A percentile compares a stretch with the other conserved stretches of the same genome.
Conservation (phyloP, 331 rosid species). For the Pyrus hybrid region DNA sequence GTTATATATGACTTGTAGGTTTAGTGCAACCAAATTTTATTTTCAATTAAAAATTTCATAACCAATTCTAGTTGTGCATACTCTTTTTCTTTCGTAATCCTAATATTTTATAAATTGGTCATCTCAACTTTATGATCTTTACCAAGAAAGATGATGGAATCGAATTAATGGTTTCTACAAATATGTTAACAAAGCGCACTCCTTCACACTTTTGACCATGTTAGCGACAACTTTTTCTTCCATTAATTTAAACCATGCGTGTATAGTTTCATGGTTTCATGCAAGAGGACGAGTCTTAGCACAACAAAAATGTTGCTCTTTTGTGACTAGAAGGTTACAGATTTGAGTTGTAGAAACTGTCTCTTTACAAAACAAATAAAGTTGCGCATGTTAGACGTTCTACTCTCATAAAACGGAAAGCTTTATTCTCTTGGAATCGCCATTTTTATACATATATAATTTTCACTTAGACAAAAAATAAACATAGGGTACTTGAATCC, state of each 20-base stretch:
- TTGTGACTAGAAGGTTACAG: rapidly evolving
- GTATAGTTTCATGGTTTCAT: not conserved
- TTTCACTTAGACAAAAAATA: not conserved
- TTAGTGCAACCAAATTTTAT: no score
- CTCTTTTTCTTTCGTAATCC: not conserved
- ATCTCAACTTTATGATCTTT: not conserved
- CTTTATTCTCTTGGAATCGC: rapidly evolving
- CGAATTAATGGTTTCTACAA: conserved; percentile 18
- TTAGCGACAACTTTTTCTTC: conserved; percentile 20
- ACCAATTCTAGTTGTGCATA: not conserved
- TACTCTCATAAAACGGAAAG: no score
- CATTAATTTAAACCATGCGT: not conserved
- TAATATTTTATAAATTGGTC: not conserved
- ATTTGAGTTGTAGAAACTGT: no score
- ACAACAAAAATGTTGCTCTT: no score
- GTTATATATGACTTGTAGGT: no score
- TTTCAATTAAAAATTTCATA: not conserved
- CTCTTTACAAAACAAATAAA: no score
- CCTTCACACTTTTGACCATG: conserved; percentile 14
- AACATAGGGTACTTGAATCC: not conserved
- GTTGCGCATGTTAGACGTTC: no score
- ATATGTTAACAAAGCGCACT: conserved; percentile 9
- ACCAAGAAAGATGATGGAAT: conserved; percentile 21
- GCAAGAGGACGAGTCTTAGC: no score
- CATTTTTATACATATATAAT: not conserved